Evolutionary conservation across 768 basidiomycete genomes (phyloP), one percentile per base, ranked within the genome.

Genomic region (Filobasidium wieringae): DNA sequence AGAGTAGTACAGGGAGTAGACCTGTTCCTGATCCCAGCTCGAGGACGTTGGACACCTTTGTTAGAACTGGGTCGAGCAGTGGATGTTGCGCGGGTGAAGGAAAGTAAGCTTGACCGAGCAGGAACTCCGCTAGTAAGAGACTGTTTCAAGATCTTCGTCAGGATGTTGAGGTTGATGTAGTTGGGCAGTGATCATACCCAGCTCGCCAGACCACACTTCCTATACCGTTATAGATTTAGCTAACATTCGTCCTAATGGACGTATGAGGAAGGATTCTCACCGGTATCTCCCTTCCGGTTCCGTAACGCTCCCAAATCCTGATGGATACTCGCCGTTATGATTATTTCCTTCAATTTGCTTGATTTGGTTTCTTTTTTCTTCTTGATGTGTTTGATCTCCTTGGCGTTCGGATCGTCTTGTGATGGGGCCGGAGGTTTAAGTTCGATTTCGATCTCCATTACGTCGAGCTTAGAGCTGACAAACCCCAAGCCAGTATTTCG

Each of bases 21-120:
- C 72, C 72, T 7, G 72, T 73, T 0, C 72, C 72, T 1, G 68
- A 40, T 5, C 72, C 72, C n/a, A 73, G 59, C 39, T 73, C 72
- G 12, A 73, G 65, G 0, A 73, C 62, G 0, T 36, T 39, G 5
- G 65, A 52, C n/a, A 33, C 24, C 7, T 26, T 2, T 1, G 68
- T 56, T 0, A 14, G 27, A 0, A 39, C 41, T 1, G 55, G 52
- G 37, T 62, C 31, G 22, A 73, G 27, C n/a, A 69, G 61, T 0
- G 64, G 54, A 4, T 26, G 19, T 14, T n/a, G 8, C 9, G 56
- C 39, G 14, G 55, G 24, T 1, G 33, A 7, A 1, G 64, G 63
- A 15, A 63, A 66, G 27, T 63, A 55, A 51, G 60, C 58, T 52
- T 68, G 66, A 9, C 52, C 36, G 4, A 73, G 60, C 19, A 70